These are phyloP conservation scores for Luzula sylvatica DNA, from an alignment of 176 grass and related monocot species.

Conservation along the genomic window DNA sequence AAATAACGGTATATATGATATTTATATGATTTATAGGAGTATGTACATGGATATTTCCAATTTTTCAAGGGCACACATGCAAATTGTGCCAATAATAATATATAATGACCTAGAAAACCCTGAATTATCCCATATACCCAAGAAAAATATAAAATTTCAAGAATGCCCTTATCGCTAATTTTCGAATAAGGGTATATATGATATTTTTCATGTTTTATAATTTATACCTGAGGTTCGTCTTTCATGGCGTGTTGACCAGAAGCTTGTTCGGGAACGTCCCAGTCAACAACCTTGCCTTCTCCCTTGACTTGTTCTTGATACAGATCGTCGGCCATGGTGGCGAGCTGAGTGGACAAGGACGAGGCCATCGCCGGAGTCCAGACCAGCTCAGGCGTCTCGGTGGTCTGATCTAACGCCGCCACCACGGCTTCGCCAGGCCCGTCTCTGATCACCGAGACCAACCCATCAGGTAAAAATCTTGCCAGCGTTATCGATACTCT, in stretches of 20 bases:
- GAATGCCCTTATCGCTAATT: too few species aligned
- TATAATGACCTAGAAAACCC: too few species aligned
- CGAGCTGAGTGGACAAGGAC: constrained; percentile 86
- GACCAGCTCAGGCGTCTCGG: constrained; percentile 99
- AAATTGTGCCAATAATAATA: too few species aligned
- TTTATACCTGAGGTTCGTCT: constrained; percentile 99
- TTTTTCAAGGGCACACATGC: too few species aligned
- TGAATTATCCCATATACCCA: too few species aligned
- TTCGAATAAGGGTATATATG: too few species aligned
- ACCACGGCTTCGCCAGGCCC: constrained; percentile 93
- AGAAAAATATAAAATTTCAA: too few species aligned
- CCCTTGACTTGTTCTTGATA: constrained; percentile 99
- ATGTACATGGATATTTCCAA: too few species aligned
- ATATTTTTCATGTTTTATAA: too few species aligned
- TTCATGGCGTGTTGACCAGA: constrained; percentile 95
- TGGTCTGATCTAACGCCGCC: constrained; percentile 80
- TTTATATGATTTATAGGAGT: too few species aligned
- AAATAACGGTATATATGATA: too few species aligned
- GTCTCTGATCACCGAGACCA: constrained; percentile 88
- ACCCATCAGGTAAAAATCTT: constrained; percentile 90
- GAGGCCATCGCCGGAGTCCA: constrained; percentile 98
- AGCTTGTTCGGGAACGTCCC: constrained; percentile 97
- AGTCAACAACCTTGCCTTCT: constrained; percentile 84
- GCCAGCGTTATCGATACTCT: constrained; percentile 87
- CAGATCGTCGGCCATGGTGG: constrained; percentile 85